Percentiles rank a stretch among this genome's conserved stretches.
These are phyloP conservation scores for Triticum timopheevii DNA, from an alignment of 176 grass and related monocot species.

Conservation along the genomic window DNA sequence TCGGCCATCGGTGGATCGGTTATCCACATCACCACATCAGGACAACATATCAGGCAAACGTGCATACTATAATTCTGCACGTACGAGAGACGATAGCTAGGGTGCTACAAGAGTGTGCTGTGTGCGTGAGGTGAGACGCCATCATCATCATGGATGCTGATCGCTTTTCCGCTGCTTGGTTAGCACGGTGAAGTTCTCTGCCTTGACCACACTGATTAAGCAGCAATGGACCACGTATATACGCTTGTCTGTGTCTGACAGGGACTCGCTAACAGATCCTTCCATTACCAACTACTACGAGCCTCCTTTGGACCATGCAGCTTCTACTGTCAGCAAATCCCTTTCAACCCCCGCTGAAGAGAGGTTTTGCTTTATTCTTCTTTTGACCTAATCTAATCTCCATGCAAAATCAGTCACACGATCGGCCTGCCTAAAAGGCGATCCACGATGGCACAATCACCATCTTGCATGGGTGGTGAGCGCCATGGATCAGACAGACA, in stretches of 20 bases:
- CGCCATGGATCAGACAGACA: slow-evolving; percentile 9
- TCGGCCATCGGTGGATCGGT: not conserved
- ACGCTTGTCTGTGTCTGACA: slow-evolving; percentile 23
- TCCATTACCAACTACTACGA: slow-evolving; percentile 37
- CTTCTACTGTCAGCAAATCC: slow-evolving; percentile 19
- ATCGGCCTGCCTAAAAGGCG: slow-evolving; percentile 26
- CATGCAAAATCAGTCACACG: slow-evolving; percentile 27
- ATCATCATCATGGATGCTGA: too few species aligned
- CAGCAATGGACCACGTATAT: not conserved
- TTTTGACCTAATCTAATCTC: not conserved
- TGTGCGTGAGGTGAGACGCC: too few species aligned
- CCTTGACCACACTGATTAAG: not conserved
- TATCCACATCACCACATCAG: not conserved
- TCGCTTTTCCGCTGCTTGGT: too few species aligned
- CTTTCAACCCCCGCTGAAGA: not conserved
- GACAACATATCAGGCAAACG: not conserved
- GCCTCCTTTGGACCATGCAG: not conserved
- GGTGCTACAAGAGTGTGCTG: too few species aligned
- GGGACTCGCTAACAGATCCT: slow-evolving; percentile 32
- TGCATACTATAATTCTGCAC: too few species aligned
- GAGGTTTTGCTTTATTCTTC: not conserved
- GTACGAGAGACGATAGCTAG: too few species aligned
- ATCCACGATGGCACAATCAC: slow-evolving; percentile 23
- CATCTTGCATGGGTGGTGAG: not conserved
- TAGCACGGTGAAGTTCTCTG: not conserved